Percentiles rank a stretch among this genome's conserved stretches.
Evolutionary conservation across 441 rosid genomes (phyloP).

Genomic region (Cnidoscolus chayamansa): DNA sequence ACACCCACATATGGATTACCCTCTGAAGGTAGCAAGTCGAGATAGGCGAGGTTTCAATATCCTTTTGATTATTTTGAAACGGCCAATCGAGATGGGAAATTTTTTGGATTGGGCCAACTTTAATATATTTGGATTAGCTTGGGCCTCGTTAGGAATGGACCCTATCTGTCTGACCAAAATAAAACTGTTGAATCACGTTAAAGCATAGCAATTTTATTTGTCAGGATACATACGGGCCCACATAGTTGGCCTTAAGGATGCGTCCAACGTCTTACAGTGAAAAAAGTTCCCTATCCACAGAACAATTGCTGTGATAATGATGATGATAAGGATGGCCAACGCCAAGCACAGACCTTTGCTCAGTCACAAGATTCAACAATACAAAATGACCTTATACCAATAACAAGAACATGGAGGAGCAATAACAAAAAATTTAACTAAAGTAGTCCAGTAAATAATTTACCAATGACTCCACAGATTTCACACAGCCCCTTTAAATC

Average conservation of each 20-base stretch:
- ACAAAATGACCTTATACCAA: background rate
- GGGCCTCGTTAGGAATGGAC: too few relatives aligned
- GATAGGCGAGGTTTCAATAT: too few relatives aligned
- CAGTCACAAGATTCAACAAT: background rate
- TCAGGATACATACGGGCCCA: background rate
- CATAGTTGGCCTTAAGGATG: background rate
- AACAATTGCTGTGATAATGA: background rate
- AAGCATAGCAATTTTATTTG: background rate
- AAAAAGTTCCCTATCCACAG: background rate
- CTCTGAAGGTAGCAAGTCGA: too few relatives aligned
- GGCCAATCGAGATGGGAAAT: too few relatives aligned
- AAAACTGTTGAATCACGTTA: background rate
- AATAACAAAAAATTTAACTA: too few relatives aligned
- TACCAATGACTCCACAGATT: conserved; percentile 23
- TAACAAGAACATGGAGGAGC: background rate
- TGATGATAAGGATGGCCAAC: background rate
- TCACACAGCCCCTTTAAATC: conserved; percentile 24
- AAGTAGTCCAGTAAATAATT: conserved; percentile 19
- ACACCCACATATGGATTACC: too few relatives aligned
- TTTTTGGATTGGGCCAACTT: too few relatives aligned
- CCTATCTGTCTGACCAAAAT: background rate
- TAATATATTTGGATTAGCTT: too few relatives aligned
- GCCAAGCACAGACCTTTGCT: background rate
- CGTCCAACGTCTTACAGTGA: conserved; percentile 6
- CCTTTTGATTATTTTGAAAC: too few relatives aligned